phyloP scores from a whole-genome alignment of 1,284 basidiomycete species.

The Pseudozyma sp. region DNA sequence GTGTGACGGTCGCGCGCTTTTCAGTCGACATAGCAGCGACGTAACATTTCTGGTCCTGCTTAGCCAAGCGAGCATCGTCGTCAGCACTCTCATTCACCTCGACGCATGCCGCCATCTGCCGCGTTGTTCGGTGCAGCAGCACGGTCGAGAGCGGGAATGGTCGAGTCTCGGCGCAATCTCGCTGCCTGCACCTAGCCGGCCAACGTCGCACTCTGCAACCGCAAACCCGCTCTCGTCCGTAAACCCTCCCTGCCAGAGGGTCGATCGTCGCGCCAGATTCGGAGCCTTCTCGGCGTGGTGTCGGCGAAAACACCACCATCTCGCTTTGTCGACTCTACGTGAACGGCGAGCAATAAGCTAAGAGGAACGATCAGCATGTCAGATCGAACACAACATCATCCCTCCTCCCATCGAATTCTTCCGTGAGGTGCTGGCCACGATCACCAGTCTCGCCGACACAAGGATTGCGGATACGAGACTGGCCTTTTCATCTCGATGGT shows the following conservation, averaged over 20 bases:
- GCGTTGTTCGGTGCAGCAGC: too few relatives aligned
- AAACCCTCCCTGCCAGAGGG: neutral
- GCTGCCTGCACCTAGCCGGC: neutral
- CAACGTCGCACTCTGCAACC: constrained; percentile 2
- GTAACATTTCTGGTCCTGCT: neutral
- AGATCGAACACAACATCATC: neutral
- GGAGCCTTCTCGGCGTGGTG: neutral
- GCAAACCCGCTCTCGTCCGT: constrained; percentile 18
- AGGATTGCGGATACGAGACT: too few relatives aligned
- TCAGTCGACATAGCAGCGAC: neutral
- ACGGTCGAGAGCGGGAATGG: constrained; percentile 2
- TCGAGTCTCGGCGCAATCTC: constrained; percentile 19
- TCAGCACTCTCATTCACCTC: neutral
- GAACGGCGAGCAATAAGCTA: too few relatives aligned
- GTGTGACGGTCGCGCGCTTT: too few relatives aligned
- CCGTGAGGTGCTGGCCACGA: too few relatives aligned
- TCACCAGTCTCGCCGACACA: too few relatives aligned
- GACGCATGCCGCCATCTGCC: neutral
- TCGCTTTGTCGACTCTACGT: too few relatives aligned
- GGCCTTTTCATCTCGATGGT: too few relatives aligned
- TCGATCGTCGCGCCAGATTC: constrained; percentile 3
- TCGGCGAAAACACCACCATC: constrained; percentile 5
- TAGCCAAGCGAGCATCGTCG: neutral
- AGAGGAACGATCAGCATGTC: neutral
- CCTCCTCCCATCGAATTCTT: too few relatives aligned